Conservation (phyloP, 108 stramenopile species). For the Skeletonema menzelii region DNA sequence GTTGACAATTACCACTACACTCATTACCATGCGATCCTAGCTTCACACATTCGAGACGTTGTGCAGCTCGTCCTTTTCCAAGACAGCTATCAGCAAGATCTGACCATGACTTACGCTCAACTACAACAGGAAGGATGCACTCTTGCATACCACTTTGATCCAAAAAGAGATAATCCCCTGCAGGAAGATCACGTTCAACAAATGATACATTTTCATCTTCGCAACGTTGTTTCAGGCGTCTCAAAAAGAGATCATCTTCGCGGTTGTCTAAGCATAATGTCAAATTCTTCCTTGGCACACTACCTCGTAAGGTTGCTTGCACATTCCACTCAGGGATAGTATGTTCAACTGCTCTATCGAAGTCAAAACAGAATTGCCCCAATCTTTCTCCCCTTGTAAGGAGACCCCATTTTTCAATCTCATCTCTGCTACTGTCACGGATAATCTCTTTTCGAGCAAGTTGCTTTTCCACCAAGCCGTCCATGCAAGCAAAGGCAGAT, state of each 20-base stretch:
- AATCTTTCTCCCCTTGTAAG: conserved; percentile 40
- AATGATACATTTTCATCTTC: conserved; percentile 39
- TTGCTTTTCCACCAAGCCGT: conserved; percentile 43
- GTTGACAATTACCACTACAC: conserved; percentile 49
- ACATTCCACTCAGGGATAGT: conserved; percentile 8
- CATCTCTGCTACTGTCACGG: conserved; percentile 24
- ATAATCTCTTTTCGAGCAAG: conserved; percentile 53
- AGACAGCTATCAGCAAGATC: conserved; percentile 57
- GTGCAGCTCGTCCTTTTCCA: conserved; percentile 38
- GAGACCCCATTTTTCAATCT: conserved; percentile 49
- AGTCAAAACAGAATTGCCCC: conserved; percentile 37
- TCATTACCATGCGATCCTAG: conserved; percentile 13
- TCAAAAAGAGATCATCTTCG: conserved; percentile 45
- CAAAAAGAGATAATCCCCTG: conserved; percentile 57
- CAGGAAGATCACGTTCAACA: conserved; percentile 50
- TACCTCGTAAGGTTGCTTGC: background rate
- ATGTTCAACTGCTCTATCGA: conserved; percentile 32
- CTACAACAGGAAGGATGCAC: conserved; percentile 40
- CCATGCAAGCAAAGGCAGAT: conserved; percentile 58
- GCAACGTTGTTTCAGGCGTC: conserved; percentile 41
- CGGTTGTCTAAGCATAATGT: conserved; percentile 44
- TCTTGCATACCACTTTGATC: conserved; percentile 27
- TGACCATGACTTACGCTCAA: conserved; percentile 59
- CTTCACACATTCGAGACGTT: conserved; percentile 54
- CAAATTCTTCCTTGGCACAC: conserved; percentile 9